Conservation (phyloP, 768 basidiomycete genomes). For the Podaxis rugospora region DNA sequence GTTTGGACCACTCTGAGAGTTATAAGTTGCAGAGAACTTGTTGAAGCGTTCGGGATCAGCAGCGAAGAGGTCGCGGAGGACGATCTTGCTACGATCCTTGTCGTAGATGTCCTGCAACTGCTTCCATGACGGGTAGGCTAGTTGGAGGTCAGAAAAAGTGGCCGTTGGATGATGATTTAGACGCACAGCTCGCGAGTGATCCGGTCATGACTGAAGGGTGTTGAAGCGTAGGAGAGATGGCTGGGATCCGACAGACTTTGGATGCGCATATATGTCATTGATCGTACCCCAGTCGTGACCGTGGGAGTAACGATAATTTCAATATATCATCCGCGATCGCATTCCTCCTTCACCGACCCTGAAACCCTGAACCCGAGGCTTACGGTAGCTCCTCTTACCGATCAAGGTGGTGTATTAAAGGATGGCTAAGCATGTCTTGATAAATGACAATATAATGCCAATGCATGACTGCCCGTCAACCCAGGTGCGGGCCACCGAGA, state of each 20-base stretch:
- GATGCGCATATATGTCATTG: background rate
- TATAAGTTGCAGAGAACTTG: slow-evolving; percentile 79
- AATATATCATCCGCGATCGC: background rate
- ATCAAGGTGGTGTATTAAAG: background rate
- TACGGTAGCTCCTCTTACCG: background rate
- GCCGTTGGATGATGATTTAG: background rate
- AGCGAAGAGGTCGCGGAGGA: slow-evolving; percentile 91
- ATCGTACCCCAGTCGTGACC: background rate
- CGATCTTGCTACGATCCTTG: slow-evolving; percentile 62
- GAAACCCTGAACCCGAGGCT: background rate
- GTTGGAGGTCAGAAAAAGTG: background rate
- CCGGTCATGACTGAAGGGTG: background rate
- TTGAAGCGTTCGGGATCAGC: slow-evolving; percentile 83
- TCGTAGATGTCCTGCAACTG: slow-evolving; percentile 85
- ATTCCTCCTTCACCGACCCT: background rate
- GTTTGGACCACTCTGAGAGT: slow-evolving; percentile 56
- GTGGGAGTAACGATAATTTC: background rate
- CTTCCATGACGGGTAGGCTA: slow-evolving; percentile 89
- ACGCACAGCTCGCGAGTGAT: slow-evolving; percentile 1
- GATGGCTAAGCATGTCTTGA: background rate
- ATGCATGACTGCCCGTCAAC: background rate
- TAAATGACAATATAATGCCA: background rate
- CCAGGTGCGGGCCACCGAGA: too few species aligned
- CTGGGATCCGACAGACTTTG: background rate
- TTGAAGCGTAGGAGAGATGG: background rate